These are phyloP conservation scores for Amanita inopinata DNA, from an alignment of 768 basidiomycete genomes.

Conservation along the genomic window DNA sequence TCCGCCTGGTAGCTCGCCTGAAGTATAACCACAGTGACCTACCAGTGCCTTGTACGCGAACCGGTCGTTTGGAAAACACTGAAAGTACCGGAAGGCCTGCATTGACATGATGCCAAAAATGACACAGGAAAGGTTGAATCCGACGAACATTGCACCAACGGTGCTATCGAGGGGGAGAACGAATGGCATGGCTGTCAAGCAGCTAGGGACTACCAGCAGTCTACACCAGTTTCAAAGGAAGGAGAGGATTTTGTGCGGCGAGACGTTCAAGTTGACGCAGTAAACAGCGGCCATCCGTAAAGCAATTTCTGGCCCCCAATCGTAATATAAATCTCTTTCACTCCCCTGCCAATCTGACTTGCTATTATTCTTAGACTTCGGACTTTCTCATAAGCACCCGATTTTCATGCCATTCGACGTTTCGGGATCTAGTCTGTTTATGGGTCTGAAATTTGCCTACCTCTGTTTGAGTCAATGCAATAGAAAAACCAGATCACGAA, in stretches of 20 bases:
- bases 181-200: conserved; percentile 4
- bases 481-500: too few species aligned
- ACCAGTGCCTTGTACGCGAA: conserved; percentile 25
- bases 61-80: conserved; percentile 27
- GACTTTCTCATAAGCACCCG: too few species aligned
- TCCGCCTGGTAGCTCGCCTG: too few species aligned
- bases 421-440: too few species aligned
- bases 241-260: background rate
- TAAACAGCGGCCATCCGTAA: background rate
- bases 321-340: too few species aligned
- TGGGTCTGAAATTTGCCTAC: too few species aligned
- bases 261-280: background rate
- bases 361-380: too few species aligned
- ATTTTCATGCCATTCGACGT: too few species aligned
- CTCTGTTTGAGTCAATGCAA: too few species aligned
- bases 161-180: conserved; percentile 16
- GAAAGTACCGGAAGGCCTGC: conserved; percentile 29
- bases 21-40: too few species aligned
- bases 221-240: conserved; percentile 4
- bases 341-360: too few species aligned
- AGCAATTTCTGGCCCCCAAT: too few species aligned
- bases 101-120: conserved; percentile 31
- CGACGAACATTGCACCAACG: conserved; percentile 30
- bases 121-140: conserved; percentile 28
- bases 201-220: background rate